A percentile compares a stretch with the other conserved stretches of the same genome.
phyloP scores from a whole-genome alignment of 179 eudicot species.

The Sideroxylon spinosum region DNA sequence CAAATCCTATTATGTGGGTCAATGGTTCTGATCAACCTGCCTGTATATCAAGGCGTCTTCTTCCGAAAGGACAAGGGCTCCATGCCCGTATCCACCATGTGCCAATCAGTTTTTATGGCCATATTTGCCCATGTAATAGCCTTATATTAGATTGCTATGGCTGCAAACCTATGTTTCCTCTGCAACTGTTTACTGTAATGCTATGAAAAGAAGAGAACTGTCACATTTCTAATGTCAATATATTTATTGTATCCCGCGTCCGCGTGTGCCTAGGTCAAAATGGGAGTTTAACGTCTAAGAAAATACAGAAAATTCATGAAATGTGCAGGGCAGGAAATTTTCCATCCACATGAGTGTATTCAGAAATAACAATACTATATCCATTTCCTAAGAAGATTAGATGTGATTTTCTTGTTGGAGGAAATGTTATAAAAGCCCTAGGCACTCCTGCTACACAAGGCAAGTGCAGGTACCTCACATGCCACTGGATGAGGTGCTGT shows the following conservation, averaged over 20 bases:
- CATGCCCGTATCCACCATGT: slow-evolving; percentile 14
- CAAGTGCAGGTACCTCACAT: no score
- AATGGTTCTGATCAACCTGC: slow-evolving; percentile 11
- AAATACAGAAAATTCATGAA: no score
- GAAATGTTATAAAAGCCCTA: no score
- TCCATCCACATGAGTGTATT: no score
- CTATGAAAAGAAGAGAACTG: background rate
- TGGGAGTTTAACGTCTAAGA: no score
- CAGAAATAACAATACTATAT: no score
- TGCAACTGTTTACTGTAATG: background rate
- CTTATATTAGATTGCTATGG: background rate
- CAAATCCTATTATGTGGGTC: slow-evolving; percentile 13
- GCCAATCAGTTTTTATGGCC: background rate
- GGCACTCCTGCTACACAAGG: no score
- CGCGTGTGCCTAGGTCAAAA: no score
- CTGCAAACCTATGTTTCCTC: slow-evolving; percentile 1
- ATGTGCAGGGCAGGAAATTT: no score
- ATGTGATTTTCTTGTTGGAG: no score
- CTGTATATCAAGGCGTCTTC: slow-evolving; percentile 19
- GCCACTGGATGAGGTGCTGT: no score
- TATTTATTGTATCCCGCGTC: background rate
- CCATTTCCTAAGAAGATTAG: no score
- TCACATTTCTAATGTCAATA: background rate
- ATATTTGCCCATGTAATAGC: background rate
- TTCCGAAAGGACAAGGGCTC: slow-evolving; percentile 18